Evolutionary conservation across 306 rosid genomes (phyloP).

Genomic region (Comarum palustre): DNA sequence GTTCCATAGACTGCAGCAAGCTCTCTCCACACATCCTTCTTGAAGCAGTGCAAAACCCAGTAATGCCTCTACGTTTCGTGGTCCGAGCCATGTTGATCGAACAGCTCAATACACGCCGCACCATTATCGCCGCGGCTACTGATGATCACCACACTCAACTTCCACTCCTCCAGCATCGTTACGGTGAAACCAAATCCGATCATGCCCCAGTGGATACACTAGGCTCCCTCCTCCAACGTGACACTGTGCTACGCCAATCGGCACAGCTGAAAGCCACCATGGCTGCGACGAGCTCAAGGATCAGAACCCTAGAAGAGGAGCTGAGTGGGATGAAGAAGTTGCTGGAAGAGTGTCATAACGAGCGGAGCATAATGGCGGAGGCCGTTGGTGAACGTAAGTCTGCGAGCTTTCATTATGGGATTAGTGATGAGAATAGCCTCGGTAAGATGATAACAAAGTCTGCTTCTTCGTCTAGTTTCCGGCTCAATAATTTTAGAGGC

Average conservation of each 20-base stretch:
- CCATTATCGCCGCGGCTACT: constrained; percentile 31
- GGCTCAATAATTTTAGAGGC: constrained; percentile 12
- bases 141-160: neutral
- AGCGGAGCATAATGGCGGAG: constrained; percentile 18
- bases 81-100: constrained; percentile 74
- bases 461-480: constrained; percentile 45
- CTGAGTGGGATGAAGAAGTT: constrained; percentile 53
- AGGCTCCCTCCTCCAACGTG: constrained; percentile 54
- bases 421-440: constrained; percentile 3
- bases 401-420: constrained; percentile 56
- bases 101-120: constrained; percentile 72
- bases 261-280: constrained; percentile 52
- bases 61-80: constrained; percentile 72
- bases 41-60: constrained; percentile 69
- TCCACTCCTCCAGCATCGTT: neutral
- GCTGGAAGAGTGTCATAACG: constrained; percentile 26
- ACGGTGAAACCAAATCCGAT: neutral
- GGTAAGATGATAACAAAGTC: constrained; percentile 38
- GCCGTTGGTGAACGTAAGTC: constrained; percentile 32
- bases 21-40: constrained; percentile 49
- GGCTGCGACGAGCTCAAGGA: constrained; percentile 60
- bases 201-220: constrained; percentile 24
- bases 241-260: constrained; percentile 43
- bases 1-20: constrained; percentile 60
- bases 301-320: constrained; percentile 61